A percentile compares a stretch with the other conserved stretches of the same genome.
These are phyloP conservation scores for Fusarium aywerte DNA, from an alignment of 2,329 filamentous ascomycete genomes.

Conservation along the genomic window DNA sequence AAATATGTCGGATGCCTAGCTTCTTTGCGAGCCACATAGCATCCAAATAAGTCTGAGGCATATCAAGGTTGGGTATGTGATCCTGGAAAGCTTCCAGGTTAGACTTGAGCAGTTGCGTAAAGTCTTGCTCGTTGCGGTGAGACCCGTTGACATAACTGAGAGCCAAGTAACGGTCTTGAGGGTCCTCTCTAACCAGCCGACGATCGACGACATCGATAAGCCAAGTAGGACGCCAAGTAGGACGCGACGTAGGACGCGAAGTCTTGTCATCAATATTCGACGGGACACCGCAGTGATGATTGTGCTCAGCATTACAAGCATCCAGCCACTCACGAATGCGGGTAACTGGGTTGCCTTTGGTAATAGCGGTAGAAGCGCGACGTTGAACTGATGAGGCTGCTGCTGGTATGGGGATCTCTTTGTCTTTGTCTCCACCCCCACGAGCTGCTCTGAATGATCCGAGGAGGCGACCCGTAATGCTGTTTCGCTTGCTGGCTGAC, in stretches of 20 bases:
- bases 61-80: conserved; percentile 51
- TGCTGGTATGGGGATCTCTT: conserved; percentile 27
- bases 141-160: conserved; percentile 59
- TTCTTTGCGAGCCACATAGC: conserved; percentile 58
- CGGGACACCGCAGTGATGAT: conserved; percentile 53
- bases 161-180: conserved; percentile 56
- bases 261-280: conserved; percentile 44
- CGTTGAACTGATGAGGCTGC: conserved; percentile 43
- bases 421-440: conserved; percentile 46
- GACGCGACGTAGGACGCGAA: conserved; percentile 56
- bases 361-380: conserved; percentile 48
- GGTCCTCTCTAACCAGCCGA: conserved; percentile 53
- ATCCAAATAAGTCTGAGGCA: conserved; percentile 57
- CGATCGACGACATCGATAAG: conserved; percentile 56
- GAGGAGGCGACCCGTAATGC: conserved; percentile 55
- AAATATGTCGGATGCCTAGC: conserved; percentile 57
- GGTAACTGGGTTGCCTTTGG: conserved; percentile 51
- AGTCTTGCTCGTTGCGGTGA: conserved; percentile 44
- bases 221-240: conserved; percentile 55
- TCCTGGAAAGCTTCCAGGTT: conserved; percentile 53
- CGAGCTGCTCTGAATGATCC: conserved; percentile 51
- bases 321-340: conserved; percentile 58
- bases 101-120: conserved; percentile 49
- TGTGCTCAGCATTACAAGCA: conserved; percentile 56
- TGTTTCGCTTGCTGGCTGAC: conserved; percentile 52